Base-by-base conservation (phyloP, 75 land plant genomes). In the Cunninghamia lanceolata region DNA sequence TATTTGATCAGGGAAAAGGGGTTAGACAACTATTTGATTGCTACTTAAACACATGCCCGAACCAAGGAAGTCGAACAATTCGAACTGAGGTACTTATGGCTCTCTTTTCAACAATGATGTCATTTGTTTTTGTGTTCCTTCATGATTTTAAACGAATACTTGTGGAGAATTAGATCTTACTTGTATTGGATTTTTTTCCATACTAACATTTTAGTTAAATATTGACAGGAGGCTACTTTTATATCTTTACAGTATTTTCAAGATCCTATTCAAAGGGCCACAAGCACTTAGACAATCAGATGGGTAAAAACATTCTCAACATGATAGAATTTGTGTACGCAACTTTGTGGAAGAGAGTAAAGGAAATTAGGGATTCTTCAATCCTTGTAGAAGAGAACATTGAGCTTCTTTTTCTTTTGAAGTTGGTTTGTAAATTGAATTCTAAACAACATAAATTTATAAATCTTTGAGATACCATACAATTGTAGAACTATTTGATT, bases 51-150 rank as follows among this genome's bases (percentile, higher is more conserved):
- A 94, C 93, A 63, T 98, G 99, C 83, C 99, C 99, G 70, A 53
- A 91, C 42, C 99, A 96, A 87, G 99, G 99, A 53, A 96, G 98
- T 83, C 94, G 99, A 86, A 98, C 99, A 76, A 98, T 98, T 40
- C 90, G 99, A 82, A 98, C 99, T 35, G 99, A 98, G 99, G 99
- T 98, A 91, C 46, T 11, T 38, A 16, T 50, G 21, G n/a, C n/a
- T 43, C 40, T 52, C 43, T 59, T 40, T 14, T 25, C 54, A 9
- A 25, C 15, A 25, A 40, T 1, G 7, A 34, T 34, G 17, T 10
- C 53, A 15, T 87, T 32, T 74, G 36, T n/a, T n/a, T 42, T 38
- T 40, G 47, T 45, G 13, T 85, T 17, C 25, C 66, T 9, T 56
- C 42, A 36, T 54, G 2, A 16, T 42, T 32, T 59, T 28, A 38